phyloP scores from a whole-genome alignment of 768 basidiomycete genomes.

The Tylopilus subfusipes region DNA sequence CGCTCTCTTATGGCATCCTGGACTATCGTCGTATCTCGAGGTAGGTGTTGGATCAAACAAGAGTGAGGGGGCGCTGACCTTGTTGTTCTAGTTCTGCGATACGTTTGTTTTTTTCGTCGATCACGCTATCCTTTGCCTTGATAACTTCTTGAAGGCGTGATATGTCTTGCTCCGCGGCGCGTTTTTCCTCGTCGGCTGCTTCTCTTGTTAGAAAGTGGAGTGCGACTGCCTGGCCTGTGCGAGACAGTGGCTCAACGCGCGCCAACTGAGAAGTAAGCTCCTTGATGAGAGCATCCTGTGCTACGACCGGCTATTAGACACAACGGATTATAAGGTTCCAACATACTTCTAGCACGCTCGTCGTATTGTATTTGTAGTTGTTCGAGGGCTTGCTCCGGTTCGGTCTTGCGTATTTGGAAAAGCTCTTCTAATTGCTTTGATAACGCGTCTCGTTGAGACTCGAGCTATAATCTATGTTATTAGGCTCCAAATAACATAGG shows the following conservation, averaged over 20 bases:
- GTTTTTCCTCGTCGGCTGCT: slow-evolving; percentile 67
- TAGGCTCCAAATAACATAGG: not conserved
- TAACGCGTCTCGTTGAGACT: slow-evolving; percentile 45
- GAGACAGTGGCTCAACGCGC: slow-evolving; percentile 51
- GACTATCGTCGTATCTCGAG: slow-evolving; percentile 35
- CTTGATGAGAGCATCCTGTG: slow-evolving; percentile 45
- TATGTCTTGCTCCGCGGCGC: slow-evolving; percentile 46
- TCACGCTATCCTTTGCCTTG: slow-evolving; percentile 40
- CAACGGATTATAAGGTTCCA: not conserved
- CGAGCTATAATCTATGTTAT: slow-evolving; percentile 19
- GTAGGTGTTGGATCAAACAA: not conserved
- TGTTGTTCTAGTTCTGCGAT: slow-evolving; percentile 45
- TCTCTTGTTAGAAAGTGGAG: slow-evolving; percentile 72
- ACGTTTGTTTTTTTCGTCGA: slow-evolving; percentile 43
- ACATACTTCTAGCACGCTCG: slow-evolving; percentile 49
- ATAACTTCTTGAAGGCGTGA: slow-evolving; percentile 40
- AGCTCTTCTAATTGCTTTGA: slow-evolving; percentile 57
- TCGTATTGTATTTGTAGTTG: slow-evolving; percentile 51
- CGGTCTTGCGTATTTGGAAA: slow-evolving; percentile 56
- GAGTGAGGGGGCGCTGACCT: slow-evolving; percentile 37
- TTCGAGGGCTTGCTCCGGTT: slow-evolving; percentile 55
- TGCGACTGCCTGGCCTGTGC: slow-evolving; percentile 45
- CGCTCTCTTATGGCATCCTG: slow-evolving; percentile 52
- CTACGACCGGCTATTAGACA: slow-evolving; percentile 34
- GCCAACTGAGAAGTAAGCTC: slow-evolving; percentile 53